These are phyloP conservation scores for Crithidia brevicula DNA, from an alignment of 208 protist species.

Conservation along the genomic window DNA sequence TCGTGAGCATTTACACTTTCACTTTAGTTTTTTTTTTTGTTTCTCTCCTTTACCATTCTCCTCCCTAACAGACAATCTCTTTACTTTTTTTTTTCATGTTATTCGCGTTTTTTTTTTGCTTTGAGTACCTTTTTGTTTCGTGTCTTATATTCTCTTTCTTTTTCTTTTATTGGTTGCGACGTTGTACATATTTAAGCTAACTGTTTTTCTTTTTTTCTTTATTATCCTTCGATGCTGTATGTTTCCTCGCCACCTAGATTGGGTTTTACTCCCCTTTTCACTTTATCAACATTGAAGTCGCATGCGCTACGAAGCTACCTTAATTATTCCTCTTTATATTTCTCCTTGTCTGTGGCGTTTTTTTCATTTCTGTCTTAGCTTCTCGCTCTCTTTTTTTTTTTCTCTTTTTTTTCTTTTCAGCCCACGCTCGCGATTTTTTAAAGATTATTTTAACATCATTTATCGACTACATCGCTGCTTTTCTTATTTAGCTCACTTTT, in stretches of 20 bases:
- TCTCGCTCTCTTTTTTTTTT: conserved; percentile 10
- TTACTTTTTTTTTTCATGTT: neutral
- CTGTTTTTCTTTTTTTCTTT: neutral
- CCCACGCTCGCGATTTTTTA: too few species aligned
- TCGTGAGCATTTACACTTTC: too few species aligned
- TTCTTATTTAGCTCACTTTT: neutral
- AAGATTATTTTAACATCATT: too few species aligned
- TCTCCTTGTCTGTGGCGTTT: neutral
- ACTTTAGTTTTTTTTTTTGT: neutral
- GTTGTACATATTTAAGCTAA: neutral
- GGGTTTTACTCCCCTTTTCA: neutral
- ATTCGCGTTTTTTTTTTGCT: conserved; percentile 29
- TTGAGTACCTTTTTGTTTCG: conserved; percentile 14
- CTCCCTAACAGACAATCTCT: neutral
- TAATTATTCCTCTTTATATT: too few species aligned
- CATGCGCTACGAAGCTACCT: too few species aligned
- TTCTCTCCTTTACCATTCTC: neutral
- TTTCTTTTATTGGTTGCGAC: neutral
- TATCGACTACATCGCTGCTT: too few species aligned
- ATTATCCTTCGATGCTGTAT: neutral
- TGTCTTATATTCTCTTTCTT: neutral
- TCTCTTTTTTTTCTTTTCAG: conserved; percentile 1
- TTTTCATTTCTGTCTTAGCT: neutral
- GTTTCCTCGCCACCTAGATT: neutral
- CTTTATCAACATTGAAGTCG: too few species aligned